Evolutionary conservation across 2,329 filamentous ascomycete species (phyloP), one percentile per base, ranked within the genome.

Genomic region (Capronia epimyces): DNA sequence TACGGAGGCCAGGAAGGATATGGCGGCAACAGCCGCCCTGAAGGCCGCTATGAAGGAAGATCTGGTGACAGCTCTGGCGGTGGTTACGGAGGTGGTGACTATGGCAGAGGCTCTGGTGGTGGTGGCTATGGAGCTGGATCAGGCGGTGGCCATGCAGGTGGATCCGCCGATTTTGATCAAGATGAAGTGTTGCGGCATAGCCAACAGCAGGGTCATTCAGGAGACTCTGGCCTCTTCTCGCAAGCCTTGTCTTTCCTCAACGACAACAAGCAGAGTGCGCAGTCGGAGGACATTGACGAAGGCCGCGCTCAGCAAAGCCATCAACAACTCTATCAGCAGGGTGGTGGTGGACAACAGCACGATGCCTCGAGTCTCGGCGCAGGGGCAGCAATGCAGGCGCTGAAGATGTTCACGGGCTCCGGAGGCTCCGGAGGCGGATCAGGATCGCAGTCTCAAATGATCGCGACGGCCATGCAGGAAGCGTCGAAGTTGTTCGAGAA

Each of bases 381-480:
- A 0, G 72, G 71, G 0, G 72, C 72, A 3, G 72, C 72, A 0
- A 64, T 74, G 66, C 68, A 75, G 87, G 90, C 63, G 71, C 76
- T 62, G 84, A 90, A 46, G 87, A 87, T 53, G 89, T 95, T 59
- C 10, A 47, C 63, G 15, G 55, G 65, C 10, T 43, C 41, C 16
- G 48, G 59, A 4, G 58, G 62, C 2, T 59, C 62, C 22, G 55
- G 53, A 3, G 55, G 61, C 56, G 67, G 69, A 7, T 71, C 70
- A 42, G 73, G 76, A 63, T 80, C 81, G 60, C 84, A 95, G 76
- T 88, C 84, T 66, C 80, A 84, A 55, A 88, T 95, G 64, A 79
- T 95, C 56, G 87, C 85, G 3, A 75, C 95, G 66, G 90, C 90
- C 37, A 90, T 96, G 87, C 82, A 79, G 7, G 86, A 96, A 73